Percentiles rank a stretch among this genome's conserved stretches.
Conservation (phyloP, 2,329 filamentous ascomycete genomes). For the Cordyceps cateniannulata region DNA sequence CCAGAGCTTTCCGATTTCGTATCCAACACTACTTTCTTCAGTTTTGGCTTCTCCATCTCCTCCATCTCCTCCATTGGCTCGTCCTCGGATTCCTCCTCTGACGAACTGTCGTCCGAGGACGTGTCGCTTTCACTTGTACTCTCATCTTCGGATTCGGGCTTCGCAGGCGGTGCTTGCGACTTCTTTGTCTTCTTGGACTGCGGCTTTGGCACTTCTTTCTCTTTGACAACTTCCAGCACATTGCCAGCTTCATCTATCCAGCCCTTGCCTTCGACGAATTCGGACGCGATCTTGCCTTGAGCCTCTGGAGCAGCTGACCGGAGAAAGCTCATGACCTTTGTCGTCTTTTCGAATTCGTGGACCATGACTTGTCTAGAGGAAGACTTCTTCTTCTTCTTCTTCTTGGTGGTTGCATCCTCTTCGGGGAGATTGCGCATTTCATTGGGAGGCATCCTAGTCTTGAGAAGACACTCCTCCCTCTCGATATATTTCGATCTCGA, state of each 20-base stretch:
- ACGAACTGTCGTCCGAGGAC: constrained; percentile 23
- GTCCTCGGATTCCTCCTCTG: constrained; percentile 14
- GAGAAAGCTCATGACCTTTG: constrained; percentile 76
- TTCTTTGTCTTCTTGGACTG: constrained; percentile 19
- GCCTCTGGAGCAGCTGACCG: constrained; percentile 39
- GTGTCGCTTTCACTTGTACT: constrained; percentile 35
- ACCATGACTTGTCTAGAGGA: constrained; percentile 54
- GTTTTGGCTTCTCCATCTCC: constrained; percentile 10
- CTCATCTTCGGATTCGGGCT: constrained; percentile 23
- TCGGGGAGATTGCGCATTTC: constrained; percentile 36
- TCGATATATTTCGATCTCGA: constrained; percentile 75
- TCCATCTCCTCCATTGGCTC: constrained; percentile 16
- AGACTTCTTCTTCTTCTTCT: constrained; percentile 53
- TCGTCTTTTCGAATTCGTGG: constrained; percentile 85
- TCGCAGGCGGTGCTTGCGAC: constrained; percentile 17
- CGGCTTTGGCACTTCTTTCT: constrained; percentile 29
- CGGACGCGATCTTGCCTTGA: constrained; percentile 35
- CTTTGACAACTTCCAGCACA: constrained; percentile 55
- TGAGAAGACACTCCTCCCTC: constrained; percentile 76
- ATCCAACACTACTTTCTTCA: constrained; percentile 19
- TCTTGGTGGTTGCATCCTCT: constrained; percentile 44
- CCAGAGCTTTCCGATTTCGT: constrained; percentile 17
- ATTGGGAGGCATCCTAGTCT: constrained; percentile 60
- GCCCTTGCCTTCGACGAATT: constrained; percentile 77
- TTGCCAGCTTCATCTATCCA: constrained; percentile 80